Conservation (phyloP, 2,329 filamentous ascomycete genomes). For the Diaporthe sp. region DNA sequence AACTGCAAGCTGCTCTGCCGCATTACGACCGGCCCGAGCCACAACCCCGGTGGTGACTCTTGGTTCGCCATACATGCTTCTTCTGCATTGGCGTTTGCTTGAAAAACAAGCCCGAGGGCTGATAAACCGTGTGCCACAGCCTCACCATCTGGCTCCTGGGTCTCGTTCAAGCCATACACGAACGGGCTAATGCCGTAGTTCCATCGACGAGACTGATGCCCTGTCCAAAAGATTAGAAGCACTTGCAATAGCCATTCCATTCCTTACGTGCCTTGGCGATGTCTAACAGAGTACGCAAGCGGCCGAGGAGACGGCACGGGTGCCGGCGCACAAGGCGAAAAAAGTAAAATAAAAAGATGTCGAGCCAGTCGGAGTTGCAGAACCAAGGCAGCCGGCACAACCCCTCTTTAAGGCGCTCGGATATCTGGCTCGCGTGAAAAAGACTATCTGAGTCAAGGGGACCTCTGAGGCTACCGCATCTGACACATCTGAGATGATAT, state of each 20-base stretch:
- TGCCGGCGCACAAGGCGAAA: neutral
- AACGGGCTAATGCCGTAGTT: neutral
- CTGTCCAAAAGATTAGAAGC: neutral
- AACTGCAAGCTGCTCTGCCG: neutral
- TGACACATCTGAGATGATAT: slow-evolving; percentile 9
- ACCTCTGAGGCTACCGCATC: neutral
- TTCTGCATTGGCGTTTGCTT: neutral
- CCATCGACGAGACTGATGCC: neutral
- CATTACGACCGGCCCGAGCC: neutral
- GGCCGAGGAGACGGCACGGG: neutral
- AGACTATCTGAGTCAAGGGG: neutral
- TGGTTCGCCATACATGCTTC: neutral
- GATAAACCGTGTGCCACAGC: neutral
- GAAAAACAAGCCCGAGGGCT: neutral
- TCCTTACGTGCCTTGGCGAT: neutral
- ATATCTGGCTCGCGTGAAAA: neutral
- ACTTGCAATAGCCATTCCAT: neutral
- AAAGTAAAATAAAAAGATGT: neutral
- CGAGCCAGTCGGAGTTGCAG: neutral
- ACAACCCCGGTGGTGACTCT: neutral
- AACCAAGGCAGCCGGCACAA: neutral
- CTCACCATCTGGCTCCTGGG: neutral
- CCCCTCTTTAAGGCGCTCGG: neutral
- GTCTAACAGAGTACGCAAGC: neutral
- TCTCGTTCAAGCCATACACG: neutral